These are phyloP conservation scores for Lentithecium fluviatile DNA, from an alignment of 495 filamentous ascomycete species.

Conservation along the genomic window DNA sequence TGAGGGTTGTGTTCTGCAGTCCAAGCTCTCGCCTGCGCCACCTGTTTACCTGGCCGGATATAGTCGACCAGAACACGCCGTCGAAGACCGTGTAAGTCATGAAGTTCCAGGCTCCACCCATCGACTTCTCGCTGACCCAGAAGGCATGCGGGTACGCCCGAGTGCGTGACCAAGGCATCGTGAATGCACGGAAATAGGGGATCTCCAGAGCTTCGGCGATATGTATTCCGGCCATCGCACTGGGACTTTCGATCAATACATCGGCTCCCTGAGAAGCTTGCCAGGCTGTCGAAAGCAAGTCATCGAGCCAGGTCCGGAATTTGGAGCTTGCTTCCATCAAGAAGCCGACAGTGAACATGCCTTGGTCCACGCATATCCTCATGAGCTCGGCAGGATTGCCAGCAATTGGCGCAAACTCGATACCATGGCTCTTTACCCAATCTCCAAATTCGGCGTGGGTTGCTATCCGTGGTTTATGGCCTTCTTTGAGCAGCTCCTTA, in stretches of 20 bases:
- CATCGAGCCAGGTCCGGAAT: slow-evolving; percentile 93
- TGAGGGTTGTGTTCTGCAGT: slow-evolving; percentile 75
- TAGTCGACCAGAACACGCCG: slow-evolving; percentile 93
- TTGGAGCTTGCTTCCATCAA: slow-evolving; percentile 81
- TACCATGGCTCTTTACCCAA: slow-evolving; percentile 88
- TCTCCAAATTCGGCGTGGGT: slow-evolving; percentile 86
- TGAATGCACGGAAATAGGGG: slow-evolving; percentile 96
- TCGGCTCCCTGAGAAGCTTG: slow-evolving; percentile 81
- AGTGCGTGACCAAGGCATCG: slow-evolving; percentile 98
- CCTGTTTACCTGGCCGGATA: slow-evolving; percentile 84
- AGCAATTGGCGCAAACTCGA: slow-evolving; percentile 83
- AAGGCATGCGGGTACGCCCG: slow-evolving; percentile 97
- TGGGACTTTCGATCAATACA: slow-evolving; percentile 91
- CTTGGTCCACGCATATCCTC: slow-evolving; percentile 92
- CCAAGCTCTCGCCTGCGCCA: slow-evolving; percentile 82
- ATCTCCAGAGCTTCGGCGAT: slow-evolving; percentile 95
- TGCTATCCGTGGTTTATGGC: slow-evolving; percentile 83
- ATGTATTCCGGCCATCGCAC: slow-evolving; percentile 96
- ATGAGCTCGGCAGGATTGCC: slow-evolving; percentile 94
- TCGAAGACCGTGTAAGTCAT: slow-evolving; percentile 97
- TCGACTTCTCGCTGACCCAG: slow-evolving; percentile 87
- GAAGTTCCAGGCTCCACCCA: slow-evolving; percentile 93
- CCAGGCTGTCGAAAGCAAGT: slow-evolving; percentile 82
- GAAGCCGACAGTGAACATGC: slow-evolving; percentile 95
- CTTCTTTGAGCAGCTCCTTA: slow-evolving; percentile 83